These are phyloP conservation scores for Sporothrix inflata DNA, from an alignment of 2,329 filamentous ascomycete species.

Conservation along the genomic window DNA sequence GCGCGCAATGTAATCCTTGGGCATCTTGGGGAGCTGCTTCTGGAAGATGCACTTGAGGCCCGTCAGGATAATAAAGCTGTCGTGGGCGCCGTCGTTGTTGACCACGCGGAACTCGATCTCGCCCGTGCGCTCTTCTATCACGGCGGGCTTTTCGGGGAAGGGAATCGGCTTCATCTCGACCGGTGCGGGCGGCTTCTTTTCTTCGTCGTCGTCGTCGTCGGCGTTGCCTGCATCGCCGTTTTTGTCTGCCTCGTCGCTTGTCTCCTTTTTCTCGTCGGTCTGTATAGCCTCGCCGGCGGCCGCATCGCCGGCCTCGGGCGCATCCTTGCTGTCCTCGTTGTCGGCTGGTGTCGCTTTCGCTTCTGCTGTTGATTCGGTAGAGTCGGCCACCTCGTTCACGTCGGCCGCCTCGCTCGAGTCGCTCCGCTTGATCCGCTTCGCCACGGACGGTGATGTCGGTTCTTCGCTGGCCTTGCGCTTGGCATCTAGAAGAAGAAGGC, in stretches of 20 bases:
- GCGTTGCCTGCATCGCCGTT: not conserved
- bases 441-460: conserved; percentile 61
- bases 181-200: not conserved
- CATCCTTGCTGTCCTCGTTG: not conserved
- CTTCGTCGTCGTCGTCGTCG: not conserved
- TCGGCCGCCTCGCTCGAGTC: conserved; percentile 45
- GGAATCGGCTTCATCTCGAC: conserved; percentile 66
- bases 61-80: conserved; percentile 91
- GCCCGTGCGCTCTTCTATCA: conserved; percentile 88
- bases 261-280: not conserved
- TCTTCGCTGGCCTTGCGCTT: conserved; percentile 78
- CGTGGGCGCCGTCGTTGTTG: conserved; percentile 88
- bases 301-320: not conserved
- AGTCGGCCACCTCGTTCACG: not conserved
- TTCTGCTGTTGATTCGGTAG: not conserved
- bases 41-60: conserved; percentile 98
- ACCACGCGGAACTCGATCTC: conserved; percentile 97
- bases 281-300: not conserved
- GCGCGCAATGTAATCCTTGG: conserved; percentile 97
- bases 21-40: conserved; percentile 98
- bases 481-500: conserved; percentile 44
- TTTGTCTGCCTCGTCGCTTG: not conserved
- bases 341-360: not conserved
- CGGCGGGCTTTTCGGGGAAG: conserved; percentile 92
- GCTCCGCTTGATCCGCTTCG: conserved; percentile 66